phyloP scores from a whole-genome alignment of 495 filamentous ascomycete genomes.

The Hyaloscypha variabilis region DNA sequence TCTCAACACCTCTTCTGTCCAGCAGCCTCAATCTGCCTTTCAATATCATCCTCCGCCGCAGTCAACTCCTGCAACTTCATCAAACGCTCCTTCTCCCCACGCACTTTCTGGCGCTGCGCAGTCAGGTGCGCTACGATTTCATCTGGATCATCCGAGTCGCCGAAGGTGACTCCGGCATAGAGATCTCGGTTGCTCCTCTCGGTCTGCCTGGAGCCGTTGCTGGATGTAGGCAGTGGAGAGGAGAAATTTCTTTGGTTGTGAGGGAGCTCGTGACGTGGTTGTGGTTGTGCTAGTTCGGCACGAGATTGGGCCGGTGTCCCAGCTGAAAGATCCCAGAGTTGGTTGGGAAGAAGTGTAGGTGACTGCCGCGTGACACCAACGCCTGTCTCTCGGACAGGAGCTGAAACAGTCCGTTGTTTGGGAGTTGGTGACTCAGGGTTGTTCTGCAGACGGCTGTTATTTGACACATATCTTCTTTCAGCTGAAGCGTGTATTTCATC shows the following conservation, averaged over 20 bases:
- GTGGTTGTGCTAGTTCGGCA: background rate
- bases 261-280: background rate
- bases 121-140: background rate
- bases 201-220: background rate
- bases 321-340: background rate
- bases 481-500: background rate
- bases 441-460: background rate
- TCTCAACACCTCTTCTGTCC: background rate
- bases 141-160: background rate
- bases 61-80: background rate
- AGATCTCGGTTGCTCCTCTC: background rate
- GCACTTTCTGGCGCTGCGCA: background rate
- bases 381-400: background rate
- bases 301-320: background rate
- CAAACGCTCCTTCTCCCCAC: background rate
- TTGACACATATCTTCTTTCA: background rate
- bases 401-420: background rate
- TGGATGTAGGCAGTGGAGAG: background rate
- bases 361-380: background rate
- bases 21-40: background rate
- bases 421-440: background rate
- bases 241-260: background rate
- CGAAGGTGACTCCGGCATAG: background rate
- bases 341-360: background rate
- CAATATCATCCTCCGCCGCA: background rate